Conservation (phyloP, 768 basidiomycete genomes). For the Astraeus odoratus region DNA sequence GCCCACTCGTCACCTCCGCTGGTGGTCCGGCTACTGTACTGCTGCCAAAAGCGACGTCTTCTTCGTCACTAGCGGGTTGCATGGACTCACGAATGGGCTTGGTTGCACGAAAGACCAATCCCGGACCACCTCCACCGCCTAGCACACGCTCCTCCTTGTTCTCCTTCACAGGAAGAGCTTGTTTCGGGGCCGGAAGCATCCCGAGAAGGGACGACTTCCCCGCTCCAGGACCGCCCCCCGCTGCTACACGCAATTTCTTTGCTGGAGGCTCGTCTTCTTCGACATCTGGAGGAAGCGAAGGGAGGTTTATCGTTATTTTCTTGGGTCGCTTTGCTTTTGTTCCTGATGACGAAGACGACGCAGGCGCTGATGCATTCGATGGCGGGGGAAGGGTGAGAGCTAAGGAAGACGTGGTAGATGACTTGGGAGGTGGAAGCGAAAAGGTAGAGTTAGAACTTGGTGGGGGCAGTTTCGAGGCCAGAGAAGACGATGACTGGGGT, state of each 20-base stretch:
- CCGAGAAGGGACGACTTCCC: constrained; percentile 59
- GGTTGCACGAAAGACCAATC: constrained; percentile 48
- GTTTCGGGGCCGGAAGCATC: constrained; percentile 74
- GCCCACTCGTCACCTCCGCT: neutral
- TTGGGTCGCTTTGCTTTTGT: constrained; percentile 37
- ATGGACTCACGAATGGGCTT: neutral
- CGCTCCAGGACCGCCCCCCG: constrained; percentile 33
- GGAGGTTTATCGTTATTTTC: constrained; percentile 36
- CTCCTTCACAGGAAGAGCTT: constrained; percentile 32
- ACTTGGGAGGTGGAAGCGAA: too few species aligned
- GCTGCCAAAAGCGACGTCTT: too few species aligned
- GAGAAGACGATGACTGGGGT: constrained; percentile 16
- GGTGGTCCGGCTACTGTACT: neutral
- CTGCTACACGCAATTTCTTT: constrained; percentile 49
- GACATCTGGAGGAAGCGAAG: constrained; percentile 28
- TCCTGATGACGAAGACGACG: too few species aligned
- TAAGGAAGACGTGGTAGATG: too few species aligned
- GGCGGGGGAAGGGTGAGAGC: too few species aligned
- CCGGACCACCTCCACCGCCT: constrained; percentile 55
- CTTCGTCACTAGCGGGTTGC: too few species aligned
- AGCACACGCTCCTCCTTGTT: constrained; percentile 47
- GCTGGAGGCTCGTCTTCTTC: constrained; percentile 47
- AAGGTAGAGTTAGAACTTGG: too few species aligned
- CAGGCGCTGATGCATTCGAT: too few species aligned
- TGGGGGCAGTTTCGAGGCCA: too few species aligned